Percentiles rank a stretch among this genome's conserved stretches.
These are phyloP conservation scores for Dendrocalamus sinicus DNA, from an alignment of 176 grass and related monocot species.

Conservation along the genomic window DNA sequence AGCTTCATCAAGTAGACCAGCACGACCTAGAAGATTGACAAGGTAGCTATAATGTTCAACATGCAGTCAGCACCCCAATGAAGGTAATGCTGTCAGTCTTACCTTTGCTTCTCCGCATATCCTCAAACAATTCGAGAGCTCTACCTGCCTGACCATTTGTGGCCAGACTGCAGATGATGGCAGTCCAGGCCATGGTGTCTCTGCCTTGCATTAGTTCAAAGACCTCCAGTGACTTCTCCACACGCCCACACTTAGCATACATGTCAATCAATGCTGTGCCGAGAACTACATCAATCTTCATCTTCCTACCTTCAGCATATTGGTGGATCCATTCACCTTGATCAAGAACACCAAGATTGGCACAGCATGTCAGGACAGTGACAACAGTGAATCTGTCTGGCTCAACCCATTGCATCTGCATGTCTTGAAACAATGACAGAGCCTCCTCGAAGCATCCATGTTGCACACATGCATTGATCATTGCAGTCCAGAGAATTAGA, in stretches of 20 bases:
- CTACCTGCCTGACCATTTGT: conserved; percentile 58
- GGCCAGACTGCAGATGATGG: conserved; percentile 67
- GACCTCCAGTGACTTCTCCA: conserved; percentile 57
- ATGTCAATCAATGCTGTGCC: conserved; percentile 60
- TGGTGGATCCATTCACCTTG: conserved; percentile 63
- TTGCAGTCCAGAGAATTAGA: conserved; percentile 70
- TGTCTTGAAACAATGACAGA: conserved; percentile 63
- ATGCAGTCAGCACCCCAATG: conserved; percentile 60
- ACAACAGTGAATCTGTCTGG: conserved; percentile 73
- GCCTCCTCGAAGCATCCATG: conserved; percentile 61
- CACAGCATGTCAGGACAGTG: conserved; percentile 62
- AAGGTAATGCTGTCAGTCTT: conserved; percentile 63
- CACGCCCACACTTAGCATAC: conserved; percentile 64
- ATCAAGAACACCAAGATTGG: conserved; percentile 60
- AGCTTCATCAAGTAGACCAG: conserved; percentile 68
- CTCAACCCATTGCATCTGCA: conserved; percentile 55
- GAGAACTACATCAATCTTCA: conserved; percentile 58
- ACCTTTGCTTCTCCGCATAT: conserved; percentile 49
- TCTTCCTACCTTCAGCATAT: conserved; percentile 42
- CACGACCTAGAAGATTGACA: conserved; percentile 64
- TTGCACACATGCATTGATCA: conserved; percentile 68
- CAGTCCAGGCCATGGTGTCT: conserved; percentile 59
- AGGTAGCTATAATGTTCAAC: conserved; percentile 70
- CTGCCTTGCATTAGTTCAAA: conserved; percentile 46
- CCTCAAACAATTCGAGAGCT: conserved; percentile 63